Evolutionary conservation across 805 yeast genomes (phyloP).

Genomic region (Suhomyces sp.): DNA sequence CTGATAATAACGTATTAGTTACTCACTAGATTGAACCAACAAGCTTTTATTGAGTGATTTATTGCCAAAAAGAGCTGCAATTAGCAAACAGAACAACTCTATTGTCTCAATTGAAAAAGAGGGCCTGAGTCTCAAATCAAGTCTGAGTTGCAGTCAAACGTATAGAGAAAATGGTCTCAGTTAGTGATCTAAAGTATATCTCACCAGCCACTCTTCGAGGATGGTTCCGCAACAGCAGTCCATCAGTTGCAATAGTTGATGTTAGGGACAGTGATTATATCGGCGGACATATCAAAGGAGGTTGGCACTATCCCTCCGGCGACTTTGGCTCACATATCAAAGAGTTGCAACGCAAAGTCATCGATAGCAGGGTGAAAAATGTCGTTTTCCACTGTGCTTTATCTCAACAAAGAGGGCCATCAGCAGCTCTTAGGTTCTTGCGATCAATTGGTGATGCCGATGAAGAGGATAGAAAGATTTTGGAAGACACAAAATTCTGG

Average conservation of each 20-base stretch:
- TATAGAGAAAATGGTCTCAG: constrained; percentile 18
- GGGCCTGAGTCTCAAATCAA: no score
- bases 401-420: constrained; percentile 90
- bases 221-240: constrained; percentile 46
- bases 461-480: neutral
- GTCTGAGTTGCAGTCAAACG: no score
- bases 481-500: constrained; percentile 51
- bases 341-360: constrained; percentile 34
- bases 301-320: constrained; percentile 56
- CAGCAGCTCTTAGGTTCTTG: constrained; percentile 67
- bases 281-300: constrained; percentile 70
- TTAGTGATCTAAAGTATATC: constrained; percentile 47
- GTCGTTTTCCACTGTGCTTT: constrained; percentile 89
- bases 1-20: no score
- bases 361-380: constrained; percentile 37
- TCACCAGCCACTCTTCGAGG: constrained; percentile 42
- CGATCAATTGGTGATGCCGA: constrained; percentile 41
- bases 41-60: no score
- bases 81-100: no score
- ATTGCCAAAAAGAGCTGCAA: no score
- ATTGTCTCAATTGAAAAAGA: no score
- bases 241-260: constrained; percentile 63
- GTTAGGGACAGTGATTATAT: constrained; percentile 81
- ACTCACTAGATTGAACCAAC: no score
- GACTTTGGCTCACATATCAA: constrained; percentile 40